Base-by-base conservation (phyloP, 179 eudicot species). In the Nepenthes alata region DNA sequence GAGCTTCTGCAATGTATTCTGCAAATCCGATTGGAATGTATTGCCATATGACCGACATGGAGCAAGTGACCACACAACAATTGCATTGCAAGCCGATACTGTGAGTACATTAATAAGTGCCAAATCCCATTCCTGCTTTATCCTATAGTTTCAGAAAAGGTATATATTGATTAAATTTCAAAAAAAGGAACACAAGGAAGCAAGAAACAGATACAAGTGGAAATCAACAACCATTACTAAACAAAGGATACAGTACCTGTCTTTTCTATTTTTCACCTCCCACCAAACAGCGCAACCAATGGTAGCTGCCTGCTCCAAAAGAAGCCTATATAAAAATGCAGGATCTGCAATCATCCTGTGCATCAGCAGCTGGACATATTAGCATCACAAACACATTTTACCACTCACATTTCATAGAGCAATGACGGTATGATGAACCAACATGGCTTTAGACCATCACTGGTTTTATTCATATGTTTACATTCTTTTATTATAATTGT, bases 341-440 rank as follows among this genome's bases (percentile, higher is more conserved):
- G 98, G 98, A 79, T 93, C 98, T 16, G 98, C 98, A 73, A 93
- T 77, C 98, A 89, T 93, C 79, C 98, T 93, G 90, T 53, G 61
- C 15, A 13, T 3, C 55, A 44, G 47, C 69, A 63, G 58, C 38
- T n/a, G 63, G 45, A 64, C 38, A 50, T 4, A 35, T 55, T 50
- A 11, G 53, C 15, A 50, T 13, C n/a, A 3, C 8, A 11, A 1
- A 11, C 11, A 11, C 11, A 3, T 50, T 50, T 11, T n/a, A 50
- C 13, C 53, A 50, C 13, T 13, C 4, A n/a, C 53, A 50, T 6
- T 2, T 3, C n/a, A 11, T 11, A 50, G 50, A 47, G 11, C 50
- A 47, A 47, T 47, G 50, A 3, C 50, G 25, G 25, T 25, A 25
- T 25, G 25, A 25, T 41, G 5, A 7, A 41, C 45, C 45, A 41